These are phyloP conservation scores for Fraxinus floribunda DNA, from an alignment of 305 asterid species.

Conservation along the genomic window DNA sequence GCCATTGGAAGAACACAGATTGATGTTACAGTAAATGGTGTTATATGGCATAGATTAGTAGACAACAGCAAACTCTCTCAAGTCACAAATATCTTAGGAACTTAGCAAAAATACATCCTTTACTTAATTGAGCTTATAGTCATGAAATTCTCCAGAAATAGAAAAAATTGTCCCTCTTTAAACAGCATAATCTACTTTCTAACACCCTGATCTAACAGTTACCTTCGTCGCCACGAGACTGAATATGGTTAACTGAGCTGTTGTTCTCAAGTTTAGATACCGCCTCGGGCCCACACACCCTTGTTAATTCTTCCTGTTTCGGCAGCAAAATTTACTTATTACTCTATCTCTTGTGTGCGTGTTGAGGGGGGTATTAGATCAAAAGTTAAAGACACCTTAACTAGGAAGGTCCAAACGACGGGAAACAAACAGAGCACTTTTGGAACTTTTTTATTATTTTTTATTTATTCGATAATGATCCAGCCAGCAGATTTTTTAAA, in stretches of 20 bases:
- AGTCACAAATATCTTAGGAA: conserved; percentile 18
- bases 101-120: conserved; percentile 7
- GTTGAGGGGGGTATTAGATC: neutral
- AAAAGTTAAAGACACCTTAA: neutral
- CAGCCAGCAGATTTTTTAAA: neutral
- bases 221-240: conserved; percentile 51
- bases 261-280: conserved; percentile 52
- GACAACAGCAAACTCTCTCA: conserved; percentile 25
- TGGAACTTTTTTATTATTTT: neutral
- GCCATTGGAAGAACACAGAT: neutral
- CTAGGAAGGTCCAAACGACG: neutral
- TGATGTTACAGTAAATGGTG: conserved; percentile 17
- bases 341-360: neutral
- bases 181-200: conserved; percentile 5
- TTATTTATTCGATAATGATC: neutral
- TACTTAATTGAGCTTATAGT: neutral
- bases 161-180: neutral
- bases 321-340: conserved; percentile 7
- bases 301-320: conserved; percentile 71
- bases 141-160: neutral
- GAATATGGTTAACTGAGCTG: conserved; percentile 33
- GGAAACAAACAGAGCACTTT: neutral
- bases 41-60: conserved; percentile 27
- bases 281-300: conserved; percentile 64
- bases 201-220: conserved; percentile 37